Base-by-base conservation (phyloP, 805 yeast species). In the Candida saitoana region DNA sequence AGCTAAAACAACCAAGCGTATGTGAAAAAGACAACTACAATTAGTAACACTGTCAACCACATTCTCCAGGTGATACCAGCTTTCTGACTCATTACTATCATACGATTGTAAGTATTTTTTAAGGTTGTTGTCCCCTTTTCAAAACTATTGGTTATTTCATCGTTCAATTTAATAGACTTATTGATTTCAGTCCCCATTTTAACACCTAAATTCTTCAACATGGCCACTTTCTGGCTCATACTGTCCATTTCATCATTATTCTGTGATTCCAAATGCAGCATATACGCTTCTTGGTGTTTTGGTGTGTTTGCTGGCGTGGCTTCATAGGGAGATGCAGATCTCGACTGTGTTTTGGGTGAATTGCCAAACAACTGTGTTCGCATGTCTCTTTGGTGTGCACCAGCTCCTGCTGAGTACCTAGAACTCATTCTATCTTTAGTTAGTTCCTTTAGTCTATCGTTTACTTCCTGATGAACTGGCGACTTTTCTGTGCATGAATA, bases 1-100 rank as follows among this genome's bases (percentile, higher is more conserved):
- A 11, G 32, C 16, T 54, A 59, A 36, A 54, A 51, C 34, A 67
- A 40, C 76, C 76, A 70, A 18, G 69, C 65, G 57, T 65, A 69
- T 51, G 66, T 62, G 45, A 70, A 70, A 63, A 65, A 67, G 34
- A 63, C 29, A 38, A 60, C 53, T 19, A 69, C 69, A 16, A 65
- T 34, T 27, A 48, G 38, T 49, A 70, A 69, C 45, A 70, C 72
- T 24, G 51, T 49, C 33, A 68, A 52, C 76, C 76, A 70, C 71
- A 67, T 65, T 40, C 60, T 55, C 69, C 74, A 70, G 34, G 66
- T 57, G 36, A 70, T 67, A 2, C 76, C 76, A 11, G 74, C 74
- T 32, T 68, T 51, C 54, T 67, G 62, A 55, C 74, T 68, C 76
- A 70, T 69, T 20, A 63, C 53, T 37, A 70, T 60, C 76, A 70